These are phyloP conservation scores for Rhodotorula diobovata DNA, from an alignment of 768 basidiomycete genomes.

Conservation along the genomic window DNA sequence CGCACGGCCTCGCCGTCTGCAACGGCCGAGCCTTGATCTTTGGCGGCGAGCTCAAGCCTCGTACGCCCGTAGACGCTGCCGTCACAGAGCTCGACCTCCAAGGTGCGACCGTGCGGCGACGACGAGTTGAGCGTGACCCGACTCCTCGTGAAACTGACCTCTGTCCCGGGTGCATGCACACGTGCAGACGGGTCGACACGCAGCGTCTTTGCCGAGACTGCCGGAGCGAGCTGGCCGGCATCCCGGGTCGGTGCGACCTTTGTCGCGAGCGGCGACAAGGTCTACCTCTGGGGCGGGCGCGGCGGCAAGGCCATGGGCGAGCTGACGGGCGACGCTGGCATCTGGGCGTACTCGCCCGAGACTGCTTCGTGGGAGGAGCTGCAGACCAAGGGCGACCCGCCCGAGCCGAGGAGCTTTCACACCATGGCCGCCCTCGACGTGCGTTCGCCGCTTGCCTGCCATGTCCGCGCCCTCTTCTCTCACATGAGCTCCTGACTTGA, in stretches of 20 bases:
- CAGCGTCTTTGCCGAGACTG: background rate
- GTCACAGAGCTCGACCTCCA: slow-evolving; percentile 38
- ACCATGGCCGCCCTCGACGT: slow-evolving; percentile 22
- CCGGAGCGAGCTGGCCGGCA: slow-evolving; percentile 41
- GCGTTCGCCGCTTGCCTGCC: too few relatives aligned
- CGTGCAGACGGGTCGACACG: background rate
- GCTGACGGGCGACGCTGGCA: slow-evolving; percentile 43
- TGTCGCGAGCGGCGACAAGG: slow-evolving; percentile 24
- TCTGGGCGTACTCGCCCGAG: slow-evolving; percentile 44
- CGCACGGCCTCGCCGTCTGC: slow-evolving; percentile 50
- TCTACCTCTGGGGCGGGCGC: slow-evolving; percentile 55
- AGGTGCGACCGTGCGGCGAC: slow-evolving; percentile 24
- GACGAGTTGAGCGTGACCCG: too few relatives aligned
- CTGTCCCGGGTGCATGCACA: too few relatives aligned
- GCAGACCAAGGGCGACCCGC: slow-evolving; percentile 44
- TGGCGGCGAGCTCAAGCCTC: slow-evolving; percentile 52
- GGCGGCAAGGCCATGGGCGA: slow-evolving; percentile 51
- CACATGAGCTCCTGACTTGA: background rate
- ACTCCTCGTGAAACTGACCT: background rate
- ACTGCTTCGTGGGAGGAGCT: slow-evolving; percentile 47
- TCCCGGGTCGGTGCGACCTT: slow-evolving; percentile 43
- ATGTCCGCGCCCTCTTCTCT: too few relatives aligned
- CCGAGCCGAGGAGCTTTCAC: slow-evolving; percentile 50
- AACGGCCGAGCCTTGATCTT: slow-evolving; percentile 48
- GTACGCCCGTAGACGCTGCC: slow-evolving; percentile 50